Evolutionary conservation across 768 basidiomycete species (phyloP), one percentile per base, ranked within the genome.

Genomic region (Mrakia hoshinonis): DNA sequence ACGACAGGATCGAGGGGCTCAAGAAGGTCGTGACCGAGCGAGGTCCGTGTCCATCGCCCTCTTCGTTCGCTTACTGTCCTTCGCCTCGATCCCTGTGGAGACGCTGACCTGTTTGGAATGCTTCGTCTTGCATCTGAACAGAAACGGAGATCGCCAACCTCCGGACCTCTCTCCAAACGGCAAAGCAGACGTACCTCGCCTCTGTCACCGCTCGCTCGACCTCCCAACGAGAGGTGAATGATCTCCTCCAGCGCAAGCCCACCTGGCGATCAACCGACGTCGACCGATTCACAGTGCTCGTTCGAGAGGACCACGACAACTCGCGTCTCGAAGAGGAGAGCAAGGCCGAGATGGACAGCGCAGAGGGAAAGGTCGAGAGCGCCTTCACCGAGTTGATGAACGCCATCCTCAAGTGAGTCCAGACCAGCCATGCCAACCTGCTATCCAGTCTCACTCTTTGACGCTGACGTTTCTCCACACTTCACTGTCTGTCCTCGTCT

Each of bases 141-240:
- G 94, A 97, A 85, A 81, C 84, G 58, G 82, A 83, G 68, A 91
- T 97, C 76, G 83, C 85, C 65, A 79, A 82, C 18, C 84, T 88
- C 4, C 85, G 93, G 24, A 80, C 84, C 61, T 85, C 85, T 6
- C 87, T 93, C 0, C 83, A 85, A 49, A 79, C 83, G 43, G 88
- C 92, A 6, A 98, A 98, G 81, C 77, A 79, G 9, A 84, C 85
- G 5, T 88, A 94, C 76, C 89, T 91, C 69, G 80, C 83, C 68
- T 90, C 93, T 0, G 90, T 94, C n/a, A 77, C 84, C 13, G 83
- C 86, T 75, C 88, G 94, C 6, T 87, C 91, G 11, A 83, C 87
- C 54, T 91, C 91, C 4, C 95, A 99, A 78, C 86, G 90, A n/a
- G 89, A 95, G 79, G 91, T 96, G 66, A 98, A 97, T 80, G 90